Base-by-base conservation (phyloP, 768 basidiomycete genomes). In the Leccinum broughii region DNA sequence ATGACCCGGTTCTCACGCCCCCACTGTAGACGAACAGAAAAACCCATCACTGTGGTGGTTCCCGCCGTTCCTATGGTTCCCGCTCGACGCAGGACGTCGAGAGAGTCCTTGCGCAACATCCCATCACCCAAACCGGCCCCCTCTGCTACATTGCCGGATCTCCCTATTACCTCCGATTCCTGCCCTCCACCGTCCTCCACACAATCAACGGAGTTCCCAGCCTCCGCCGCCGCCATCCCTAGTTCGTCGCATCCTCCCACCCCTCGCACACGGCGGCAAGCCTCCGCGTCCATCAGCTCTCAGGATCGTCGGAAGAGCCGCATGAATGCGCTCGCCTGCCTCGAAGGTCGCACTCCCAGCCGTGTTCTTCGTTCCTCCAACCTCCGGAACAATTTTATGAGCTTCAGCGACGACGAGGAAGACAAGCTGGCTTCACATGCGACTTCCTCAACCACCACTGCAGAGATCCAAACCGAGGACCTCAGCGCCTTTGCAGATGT, bases 91-190 rank as follows among this genome's bases (percentile, higher is more conserved):
- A 71, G 76, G 26, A 39, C 75, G 3, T 80, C 76, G 7, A 78
- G 73, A 28, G 78, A 80, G 61, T 75, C 81, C 0, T 67, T 83
- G 51, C 78, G 82, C 32, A 74, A 70, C 34, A 78, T 86, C 30
- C 86, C 86, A 15, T 85, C 84, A 3, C 83, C 83, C 3, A 85
- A 86, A 68, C 86, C 86, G 6, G 83, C 77, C 0, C 87, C 85
- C 0, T 85, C 82, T 5, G 68, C 76, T 3, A 80, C 78, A 3
- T 76, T 85, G 8, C 86, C 85, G 0, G 76, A 78, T 1, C 66
- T 78, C 20, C 82, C 82, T 6, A 60, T 54, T 28, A 2, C 61
- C 20, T 30, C 66, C 30, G 54, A 14, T 10, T 44, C 56, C 28
- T 22, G 9, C 9, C 28, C 28, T 35, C 32, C 14, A 1, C 37